Evolutionary conservation across 2,329 filamentous ascomycete species (phyloP).

Genomic region (Bipolaris gigantea): DNA sequence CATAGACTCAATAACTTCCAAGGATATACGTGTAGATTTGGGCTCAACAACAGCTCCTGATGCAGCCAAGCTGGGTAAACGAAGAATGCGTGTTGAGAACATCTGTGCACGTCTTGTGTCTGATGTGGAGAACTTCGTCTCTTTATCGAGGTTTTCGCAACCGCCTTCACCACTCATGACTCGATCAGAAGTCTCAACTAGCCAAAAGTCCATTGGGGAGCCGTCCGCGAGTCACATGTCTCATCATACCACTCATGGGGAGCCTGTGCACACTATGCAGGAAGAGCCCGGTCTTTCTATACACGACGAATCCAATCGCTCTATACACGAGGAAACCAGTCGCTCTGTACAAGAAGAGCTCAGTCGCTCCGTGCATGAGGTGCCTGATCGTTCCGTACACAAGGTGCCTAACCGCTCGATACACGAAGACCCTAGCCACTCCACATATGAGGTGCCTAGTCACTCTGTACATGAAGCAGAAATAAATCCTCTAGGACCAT

Average conservation of each 20-base stretch:
- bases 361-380: slow-evolving; percentile 13
- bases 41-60: slow-evolving; percentile 13
- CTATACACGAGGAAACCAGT: not conserved
- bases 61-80: slow-evolving; percentile 63
- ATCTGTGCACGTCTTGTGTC: slow-evolving; percentile 68
- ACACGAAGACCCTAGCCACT: not conserved
- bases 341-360: not conserved
- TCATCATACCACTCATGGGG: slow-evolving; percentile 4
- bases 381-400: slow-evolving; percentile 3
- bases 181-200: slow-evolving; percentile 45
- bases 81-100: slow-evolving; percentile 64
- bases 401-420: not conserved
- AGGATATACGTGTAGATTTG: slow-evolving; percentile 29
- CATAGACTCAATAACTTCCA: slow-evolving; percentile 62
- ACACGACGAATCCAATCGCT: not conserved
- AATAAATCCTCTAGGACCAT: not conserved
- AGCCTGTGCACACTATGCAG: not conserved
- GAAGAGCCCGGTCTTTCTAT: not conserved
- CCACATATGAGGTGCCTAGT: not conserved
- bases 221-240: slow-evolving; percentile 18
- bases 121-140: slow-evolving; percentile 67
- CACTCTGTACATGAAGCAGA: slow-evolving; percentile 1
- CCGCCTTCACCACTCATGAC: slow-evolving; percentile 60
- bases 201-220: slow-evolving; percentile 23
- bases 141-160: slow-evolving; percentile 60